These are phyloP conservation scores for Spergularia azorica DNA, from an alignment of 179 eudicot genomes.

Conservation along the genomic window DNA sequence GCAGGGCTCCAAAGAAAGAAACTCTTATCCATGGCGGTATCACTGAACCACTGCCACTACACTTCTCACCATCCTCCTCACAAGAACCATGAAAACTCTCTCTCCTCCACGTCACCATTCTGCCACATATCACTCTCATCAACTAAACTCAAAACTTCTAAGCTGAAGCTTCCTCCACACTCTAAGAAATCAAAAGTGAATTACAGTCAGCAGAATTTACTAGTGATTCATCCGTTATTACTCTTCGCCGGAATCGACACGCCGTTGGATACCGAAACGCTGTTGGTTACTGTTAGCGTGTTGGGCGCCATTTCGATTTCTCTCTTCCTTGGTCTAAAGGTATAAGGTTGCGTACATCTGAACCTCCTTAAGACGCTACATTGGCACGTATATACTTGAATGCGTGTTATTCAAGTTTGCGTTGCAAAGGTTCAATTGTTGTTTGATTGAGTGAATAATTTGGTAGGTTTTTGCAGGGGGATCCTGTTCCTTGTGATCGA, in stretches of 20 bases:
- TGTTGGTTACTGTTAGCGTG: constrained; percentile 61
- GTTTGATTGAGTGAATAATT: constrained; percentile 35
- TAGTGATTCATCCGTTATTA: constrained; percentile 46
- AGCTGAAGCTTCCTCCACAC: neutral
- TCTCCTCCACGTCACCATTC: constrained; percentile 24
- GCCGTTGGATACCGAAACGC: constrained; percentile 55
- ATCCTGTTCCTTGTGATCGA: constrained; percentile 93
- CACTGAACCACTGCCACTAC: constrained; percentile 31
- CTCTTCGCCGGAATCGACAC: constrained; percentile 44
- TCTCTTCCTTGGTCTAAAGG: constrained; percentile 81
- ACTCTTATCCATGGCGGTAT: constrained; percentile 46
- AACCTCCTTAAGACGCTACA: neutral
- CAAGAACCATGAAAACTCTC: constrained; percentile 20
- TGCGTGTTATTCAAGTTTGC: neutral
- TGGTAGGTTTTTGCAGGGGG: constrained; percentile 72
- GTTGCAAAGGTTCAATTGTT: constrained; percentile 13
- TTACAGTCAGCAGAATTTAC: constrained; percentile 8
- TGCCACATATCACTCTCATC: constrained; percentile 20
- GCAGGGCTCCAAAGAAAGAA: constrained; percentile 14
- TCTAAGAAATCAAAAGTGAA: constrained; percentile 16
- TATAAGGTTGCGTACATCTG: constrained; percentile 14
- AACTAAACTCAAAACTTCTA: constrained; percentile 26
- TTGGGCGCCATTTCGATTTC: constrained; percentile 67
- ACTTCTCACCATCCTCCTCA: constrained; percentile 1
- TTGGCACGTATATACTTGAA: neutral